Evolutionary conservation across 225 moss, liverwort and hornwort genomes (phyloP).

Genomic region (Physcomitrellopsis africana): DNA sequence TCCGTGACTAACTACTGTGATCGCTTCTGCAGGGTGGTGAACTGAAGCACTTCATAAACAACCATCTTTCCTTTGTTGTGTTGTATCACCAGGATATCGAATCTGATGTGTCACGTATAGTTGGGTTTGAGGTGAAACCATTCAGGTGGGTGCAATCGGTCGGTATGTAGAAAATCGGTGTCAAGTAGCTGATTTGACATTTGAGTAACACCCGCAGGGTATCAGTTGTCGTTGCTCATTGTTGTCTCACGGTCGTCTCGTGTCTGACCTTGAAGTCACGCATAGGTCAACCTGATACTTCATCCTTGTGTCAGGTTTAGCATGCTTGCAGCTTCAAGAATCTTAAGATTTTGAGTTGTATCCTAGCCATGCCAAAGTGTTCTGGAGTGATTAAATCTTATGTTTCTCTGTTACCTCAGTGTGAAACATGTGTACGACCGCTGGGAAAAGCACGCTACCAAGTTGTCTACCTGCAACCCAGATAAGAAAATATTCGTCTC

Average conservation of each 20-base stretch:
- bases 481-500: slow-evolving; percentile 54
- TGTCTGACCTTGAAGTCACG: not conserved
- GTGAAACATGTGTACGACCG: slow-evolving; percentile 66
- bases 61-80: slow-evolving; percentile 78
- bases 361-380: not conserved
- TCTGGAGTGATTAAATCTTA: slow-evolving; percentile 16
- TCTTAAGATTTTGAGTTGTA: slow-evolving; percentile 4
- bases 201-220: not conserved
- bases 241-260: not conserved
- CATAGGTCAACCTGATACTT: not conserved
- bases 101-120: slow-evolving; percentile 66
- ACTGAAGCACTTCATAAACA: slow-evolving; percentile 77
- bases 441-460: slow-evolving; percentile 53
- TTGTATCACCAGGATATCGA: slow-evolving; percentile 67
- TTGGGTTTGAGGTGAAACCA: slow-evolving; percentile 88
- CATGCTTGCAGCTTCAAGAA: not conserved
- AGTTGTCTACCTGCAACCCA: slow-evolving; percentile 67
- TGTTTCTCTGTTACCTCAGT: slow-evolving; percentile 34
- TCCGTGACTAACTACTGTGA: slow-evolving; percentile 21
- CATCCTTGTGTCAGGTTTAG: not conserved
- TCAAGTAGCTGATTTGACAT: not conserved
- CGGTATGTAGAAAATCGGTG: not conserved
- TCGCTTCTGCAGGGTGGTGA: slow-evolving; percentile 49
- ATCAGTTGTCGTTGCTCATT: not conserved
- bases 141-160: slow-evolving; percentile 48